Base-by-base conservation (phyloP, 2,329 filamentous ascomycete genomes). In the Hypoxylon sp. region DNA sequence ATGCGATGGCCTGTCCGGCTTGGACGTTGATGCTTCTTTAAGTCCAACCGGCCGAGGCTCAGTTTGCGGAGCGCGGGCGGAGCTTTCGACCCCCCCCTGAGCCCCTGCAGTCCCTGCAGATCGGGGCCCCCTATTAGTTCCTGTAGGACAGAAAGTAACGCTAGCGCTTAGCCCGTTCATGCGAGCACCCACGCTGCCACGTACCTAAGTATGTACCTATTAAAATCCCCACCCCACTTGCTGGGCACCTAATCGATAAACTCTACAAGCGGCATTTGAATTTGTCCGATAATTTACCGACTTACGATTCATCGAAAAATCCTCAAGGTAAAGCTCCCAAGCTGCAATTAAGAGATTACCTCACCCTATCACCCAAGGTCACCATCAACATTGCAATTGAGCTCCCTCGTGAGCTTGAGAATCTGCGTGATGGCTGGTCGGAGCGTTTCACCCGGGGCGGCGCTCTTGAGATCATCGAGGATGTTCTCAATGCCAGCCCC, bases 401-500 rank as follows among this genome's bases (percentile, higher is more conserved):
- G 68, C 61, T 70, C 64, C 47, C 8, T 24, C 35, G 52, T 63
- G 68, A 70, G 74, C 70, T 61, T 54, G 54, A 59, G 46, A 54
- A 55, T 63, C 54, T 37, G 13, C 44, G 71, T 14, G 37, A 77
- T 77, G 75, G 71, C 73, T 50, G 66, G 72, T 54, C 73, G 76
- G 71, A 77, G 73, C 65, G 76, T 89, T 75, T 89, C 89, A 71
- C 89, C 89, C 63, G 89, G 89, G 77, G 89, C 84, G 71, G 85
- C 87, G 74, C 87, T 98, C 73, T 87, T 98, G 77, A 91, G 95
- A 80, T 89, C 90, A 67, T 98, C 95, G 65, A 92, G 95, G 73
- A 87, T 98, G 74, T 98, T 98, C 83, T 92, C 94, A 24, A 85
- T 98, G 62, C 94, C 95, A 13, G 86, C 89, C 65, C 89, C 93